These are phyloP conservation scores for Leishmania lainsoni DNA, from an alignment of 208 protist species.

Conservation along the genomic window DNA sequence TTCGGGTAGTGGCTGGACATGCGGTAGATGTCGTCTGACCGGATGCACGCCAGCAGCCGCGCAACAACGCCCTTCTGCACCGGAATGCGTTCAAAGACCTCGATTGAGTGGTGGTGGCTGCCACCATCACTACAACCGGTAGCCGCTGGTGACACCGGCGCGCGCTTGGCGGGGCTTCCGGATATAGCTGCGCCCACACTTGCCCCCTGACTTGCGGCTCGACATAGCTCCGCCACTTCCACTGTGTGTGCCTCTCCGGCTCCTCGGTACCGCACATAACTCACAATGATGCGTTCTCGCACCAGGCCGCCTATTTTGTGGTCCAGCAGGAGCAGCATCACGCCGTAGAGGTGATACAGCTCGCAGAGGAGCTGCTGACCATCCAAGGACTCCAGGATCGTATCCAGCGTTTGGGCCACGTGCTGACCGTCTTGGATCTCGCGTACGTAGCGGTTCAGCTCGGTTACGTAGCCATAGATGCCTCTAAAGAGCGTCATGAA, in stretches of 20 bases:
- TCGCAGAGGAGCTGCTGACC: slow-evolving; percentile 97
- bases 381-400: slow-evolving; percentile 91
- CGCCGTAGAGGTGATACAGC: slow-evolving; percentile 94
- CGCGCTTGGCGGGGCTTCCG: background rate
- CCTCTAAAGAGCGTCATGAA: slow-evolving; percentile 97
- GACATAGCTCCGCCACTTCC: slow-evolving; percentile 95
- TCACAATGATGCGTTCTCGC: slow-evolving; percentile 97
- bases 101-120: slow-evolving; percentile 89
- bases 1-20: slow-evolving; percentile 90
- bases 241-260: slow-evolving; percentile 88
- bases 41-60: slow-evolving; percentile 93
- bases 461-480: slow-evolving; percentile 95
- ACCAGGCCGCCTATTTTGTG: slow-evolving; percentile 91
- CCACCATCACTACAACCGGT: background rate
- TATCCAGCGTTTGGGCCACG: slow-evolving; percentile 92
- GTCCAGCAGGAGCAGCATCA: slow-evolving; percentile 97
- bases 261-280: slow-evolving; percentile 96
- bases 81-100: slow-evolving; percentile 91
- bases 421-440: slow-evolving; percentile 93
- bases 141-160: background rate
- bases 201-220: slow-evolving; percentile 86
- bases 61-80: slow-evolving; percentile 70
- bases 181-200: slow-evolving; percentile 3
- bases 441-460: slow-evolving; percentile 90
- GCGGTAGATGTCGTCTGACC: slow-evolving; percentile 97